Base-by-base conservation (phyloP, 2,329 filamentous ascomycete genomes). In the Cordyceps cateniannulata region DNA sequence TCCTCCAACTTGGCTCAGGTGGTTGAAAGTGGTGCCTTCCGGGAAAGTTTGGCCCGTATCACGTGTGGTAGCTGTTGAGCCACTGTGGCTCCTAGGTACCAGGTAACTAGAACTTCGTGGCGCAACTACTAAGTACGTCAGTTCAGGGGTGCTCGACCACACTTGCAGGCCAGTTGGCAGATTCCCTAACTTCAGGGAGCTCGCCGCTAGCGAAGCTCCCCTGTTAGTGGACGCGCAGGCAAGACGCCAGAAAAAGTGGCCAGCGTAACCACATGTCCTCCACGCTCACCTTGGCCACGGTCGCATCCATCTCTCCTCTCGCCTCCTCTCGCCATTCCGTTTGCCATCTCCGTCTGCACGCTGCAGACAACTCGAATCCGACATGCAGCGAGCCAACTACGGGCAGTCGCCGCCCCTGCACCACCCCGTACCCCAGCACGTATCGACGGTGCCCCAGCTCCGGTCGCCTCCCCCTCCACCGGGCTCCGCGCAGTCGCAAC, bases 381-480 rank as follows among this genome's bases (percentile, higher is more conserved):
- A 72, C 63, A 97, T 97, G 93, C 93, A 97, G 78, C 89, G 92
- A 73, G 82, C 88, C 72, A 81, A 85, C 59, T 96, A 95, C 78
- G 85, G 86, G 75, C 90, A 93, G 71, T 96, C 92, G 72, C 93
- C 93, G 72, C 93, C 93, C 66, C 86, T 98, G 68, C 95, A 98
- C 76, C 95, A 98, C 74, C 95, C 95, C 62, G 92, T 98, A 62
- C 95, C 95, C 64, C 95, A 99, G 76, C 95, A 99, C 81, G 93
- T 98, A 70, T 98, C 95, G 71, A 96, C 93, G 62, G 95, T 99
- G 54, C 95, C 95, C 49, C 95, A 98, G 78, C 86, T 99, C 73
- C 88, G 96, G 75, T 98, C 95, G 62, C 95, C 95, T 63, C 93
- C 90, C 62, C 90, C 91, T 63, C 93, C 91, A 56, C 84, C 86